A percentile compares a stretch with the other conserved stretches of the same genome.
phyloP scores from a whole-genome alignment of 306 rosid species.

The Echinosophora koreensis region DNA sequence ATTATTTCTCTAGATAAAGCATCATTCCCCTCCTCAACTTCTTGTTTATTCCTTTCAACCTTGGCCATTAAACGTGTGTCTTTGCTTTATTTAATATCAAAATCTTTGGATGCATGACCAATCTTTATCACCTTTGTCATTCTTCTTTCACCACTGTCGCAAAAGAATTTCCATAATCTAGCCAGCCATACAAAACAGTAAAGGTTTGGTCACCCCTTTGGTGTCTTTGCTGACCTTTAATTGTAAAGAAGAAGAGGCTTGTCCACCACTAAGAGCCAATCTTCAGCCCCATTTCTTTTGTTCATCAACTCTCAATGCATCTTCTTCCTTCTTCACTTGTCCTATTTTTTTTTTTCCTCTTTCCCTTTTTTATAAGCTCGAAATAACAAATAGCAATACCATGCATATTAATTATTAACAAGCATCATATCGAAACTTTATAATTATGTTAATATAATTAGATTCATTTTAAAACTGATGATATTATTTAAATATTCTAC shows the following conservation, averaged over 20 bases:
- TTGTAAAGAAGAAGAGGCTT: neutral
- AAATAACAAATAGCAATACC: too few relatives aligned
- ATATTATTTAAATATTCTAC: too few relatives aligned
- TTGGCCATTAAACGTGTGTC: neutral
- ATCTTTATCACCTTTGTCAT: neutral
- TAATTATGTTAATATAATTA: too few relatives aligned
- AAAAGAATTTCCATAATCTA: neutral
- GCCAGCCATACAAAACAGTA: neutral
- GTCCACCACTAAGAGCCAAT: neutral
- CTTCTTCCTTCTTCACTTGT: too few relatives aligned
- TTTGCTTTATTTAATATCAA: too few relatives aligned
- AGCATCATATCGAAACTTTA: too few relatives aligned
- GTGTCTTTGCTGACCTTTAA: too few relatives aligned
- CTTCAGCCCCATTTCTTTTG: neutral
- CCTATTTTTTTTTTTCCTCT: too few relatives aligned
- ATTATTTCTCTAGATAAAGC: neutral
- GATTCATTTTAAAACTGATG: too few relatives aligned
- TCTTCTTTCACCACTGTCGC: neutral
- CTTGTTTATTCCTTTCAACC: neutral
- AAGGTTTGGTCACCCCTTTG: neutral
- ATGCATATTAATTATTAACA: too few relatives aligned
- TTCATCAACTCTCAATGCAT: neutral
- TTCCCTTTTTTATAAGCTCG: too few relatives aligned
- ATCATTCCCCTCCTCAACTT: neutral
- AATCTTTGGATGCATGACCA: too few relatives aligned